phyloP scores from a whole-genome alignment of 2,329 filamentous ascomycete species.

The Cadophora luteo-olivacea region DNA sequence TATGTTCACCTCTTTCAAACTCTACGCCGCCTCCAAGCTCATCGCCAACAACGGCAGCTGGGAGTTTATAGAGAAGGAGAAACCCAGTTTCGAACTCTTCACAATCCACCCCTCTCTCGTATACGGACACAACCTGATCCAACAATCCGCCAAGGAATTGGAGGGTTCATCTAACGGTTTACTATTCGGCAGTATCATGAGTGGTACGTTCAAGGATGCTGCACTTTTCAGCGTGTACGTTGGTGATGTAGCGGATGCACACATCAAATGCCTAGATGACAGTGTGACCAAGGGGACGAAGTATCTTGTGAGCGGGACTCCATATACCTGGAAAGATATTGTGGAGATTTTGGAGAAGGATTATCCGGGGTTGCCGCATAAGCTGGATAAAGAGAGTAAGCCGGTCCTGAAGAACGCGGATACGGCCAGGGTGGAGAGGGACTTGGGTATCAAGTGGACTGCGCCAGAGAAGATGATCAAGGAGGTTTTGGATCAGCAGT shows the following conservation, averaged over 20 bases:
- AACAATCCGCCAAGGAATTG: constrained; percentile 13
- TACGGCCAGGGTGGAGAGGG: constrained; percentile 23
- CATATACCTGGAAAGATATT: constrained; percentile 20
- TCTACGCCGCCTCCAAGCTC: constrained; percentile 30
- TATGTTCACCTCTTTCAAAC: background rate
- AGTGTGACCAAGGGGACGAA: constrained; percentile 9
- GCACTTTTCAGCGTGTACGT: constrained; percentile 16
- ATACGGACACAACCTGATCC: constrained; percentile 22
- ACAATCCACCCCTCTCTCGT: constrained; percentile 24
- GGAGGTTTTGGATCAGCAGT: constrained; percentile 29
- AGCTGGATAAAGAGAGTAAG: background rate
- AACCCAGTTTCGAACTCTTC: constrained; percentile 23
- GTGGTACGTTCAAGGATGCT: background rate
- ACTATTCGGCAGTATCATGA: constrained; percentile 21
- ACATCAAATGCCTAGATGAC: constrained; percentile 15
- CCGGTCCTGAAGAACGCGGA: background rate
- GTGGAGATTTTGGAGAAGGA: constrained; percentile 19
- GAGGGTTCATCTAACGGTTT: constrained; percentile 13
- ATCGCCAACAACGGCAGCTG: constrained; percentile 25
- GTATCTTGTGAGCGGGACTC: constrained; percentile 12
- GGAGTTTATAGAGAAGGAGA: constrained; percentile 21
- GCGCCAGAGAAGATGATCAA: constrained; percentile 16
- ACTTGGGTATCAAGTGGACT: constrained; percentile 26
- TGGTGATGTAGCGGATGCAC: constrained; percentile 27
- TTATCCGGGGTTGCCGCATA: constrained; percentile 18